Evolutionary conservation across 2,329 filamentous ascomycete genomes (phyloP).

Genomic region (Fusarium nelsonii): DNA sequence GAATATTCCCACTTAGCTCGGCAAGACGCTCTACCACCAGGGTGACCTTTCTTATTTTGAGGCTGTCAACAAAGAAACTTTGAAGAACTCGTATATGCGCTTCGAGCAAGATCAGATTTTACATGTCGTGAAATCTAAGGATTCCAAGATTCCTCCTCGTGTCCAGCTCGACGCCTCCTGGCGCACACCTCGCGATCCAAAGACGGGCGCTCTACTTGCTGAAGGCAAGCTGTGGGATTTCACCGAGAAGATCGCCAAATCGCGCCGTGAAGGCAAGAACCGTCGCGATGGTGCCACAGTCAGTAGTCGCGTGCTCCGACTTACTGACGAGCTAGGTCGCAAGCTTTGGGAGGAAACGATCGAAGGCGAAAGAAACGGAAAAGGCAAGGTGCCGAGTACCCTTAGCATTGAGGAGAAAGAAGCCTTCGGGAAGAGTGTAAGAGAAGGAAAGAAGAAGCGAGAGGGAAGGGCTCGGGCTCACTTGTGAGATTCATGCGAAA

Average conservation of each 20-base stretch:
- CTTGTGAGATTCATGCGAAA: conserved; percentile 53
- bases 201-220: conserved; percentile 71
- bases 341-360: conserved; percentile 73
- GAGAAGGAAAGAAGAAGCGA: conserved; percentile 62
- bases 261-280: conserved; percentile 93
- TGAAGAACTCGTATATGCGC: conserved; percentile 90
- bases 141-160: conserved; percentile 69
- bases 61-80: conserved; percentile 96
- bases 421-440: conserved; percentile 58
- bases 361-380: conserved; percentile 53
- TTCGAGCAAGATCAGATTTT: conserved; percentile 94
- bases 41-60: conserved; percentile 98
- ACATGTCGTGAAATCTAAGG: conserved; percentile 76
- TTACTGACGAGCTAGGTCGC: conserved; percentile 80
- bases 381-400: conserved; percentile 55
- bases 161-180: conserved; percentile 80
- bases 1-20: conserved; percentile 67
- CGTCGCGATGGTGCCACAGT: conserved; percentile 93
- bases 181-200: conserved; percentile 74
- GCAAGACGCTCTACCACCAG: conserved; percentile 97
- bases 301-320: conserved; percentile 79
- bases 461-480: conserved; percentile 64
- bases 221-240: conserved; percentile 91
- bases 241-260: conserved; percentile 86
- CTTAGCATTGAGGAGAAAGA: conserved; percentile 65